phyloP scores from a whole-genome alignment of 2,329 filamentous ascomycete species.

The Aureobasidium sp. region DNA sequence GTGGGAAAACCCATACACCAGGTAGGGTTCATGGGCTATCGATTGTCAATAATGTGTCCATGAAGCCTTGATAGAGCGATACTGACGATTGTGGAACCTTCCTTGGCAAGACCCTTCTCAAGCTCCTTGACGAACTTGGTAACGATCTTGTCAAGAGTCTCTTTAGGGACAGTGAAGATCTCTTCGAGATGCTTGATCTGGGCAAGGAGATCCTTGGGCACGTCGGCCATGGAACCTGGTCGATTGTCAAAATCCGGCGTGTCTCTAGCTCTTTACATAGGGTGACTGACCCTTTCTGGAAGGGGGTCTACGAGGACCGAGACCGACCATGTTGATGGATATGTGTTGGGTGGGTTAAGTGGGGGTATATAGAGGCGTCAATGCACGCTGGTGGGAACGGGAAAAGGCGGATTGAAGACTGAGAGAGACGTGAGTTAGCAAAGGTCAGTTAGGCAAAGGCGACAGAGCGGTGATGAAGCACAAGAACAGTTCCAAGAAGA shows the following conservation, averaged over 20 bases:
- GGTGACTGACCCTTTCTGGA: conserved; percentile 67
- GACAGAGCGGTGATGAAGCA: not conserved
- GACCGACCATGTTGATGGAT: conserved; percentile 52
- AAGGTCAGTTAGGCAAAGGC: not conserved
- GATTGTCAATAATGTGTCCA: not conserved
- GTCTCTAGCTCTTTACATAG: not conserved
- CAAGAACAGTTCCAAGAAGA: not conserved
- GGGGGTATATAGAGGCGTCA: not conserved
- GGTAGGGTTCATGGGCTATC: conserved; percentile 89
- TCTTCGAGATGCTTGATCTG: conserved; percentile 83
- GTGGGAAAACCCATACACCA: conserved; percentile 90
- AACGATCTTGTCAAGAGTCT: conserved; percentile 84
- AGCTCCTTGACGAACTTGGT: conserved; percentile 85
- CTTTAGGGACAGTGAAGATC: conserved; percentile 67
- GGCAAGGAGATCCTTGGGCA: conserved; percentile 73
- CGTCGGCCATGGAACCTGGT: conserved; percentile 79
- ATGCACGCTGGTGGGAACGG: not conserved
- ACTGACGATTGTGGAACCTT: conserved; percentile 88
- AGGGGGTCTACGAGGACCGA: conserved; percentile 57
- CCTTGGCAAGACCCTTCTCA: conserved; percentile 76
- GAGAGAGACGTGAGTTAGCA: not conserved
- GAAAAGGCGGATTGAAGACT: not conserved
- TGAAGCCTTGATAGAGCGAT: not conserved
- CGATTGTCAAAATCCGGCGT: conserved; percentile 13
- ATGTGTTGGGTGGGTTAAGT: not conserved